phyloP scores from a whole-genome alignment of 345 rosid genomes.

The Eucalyptus pumila region DNA sequence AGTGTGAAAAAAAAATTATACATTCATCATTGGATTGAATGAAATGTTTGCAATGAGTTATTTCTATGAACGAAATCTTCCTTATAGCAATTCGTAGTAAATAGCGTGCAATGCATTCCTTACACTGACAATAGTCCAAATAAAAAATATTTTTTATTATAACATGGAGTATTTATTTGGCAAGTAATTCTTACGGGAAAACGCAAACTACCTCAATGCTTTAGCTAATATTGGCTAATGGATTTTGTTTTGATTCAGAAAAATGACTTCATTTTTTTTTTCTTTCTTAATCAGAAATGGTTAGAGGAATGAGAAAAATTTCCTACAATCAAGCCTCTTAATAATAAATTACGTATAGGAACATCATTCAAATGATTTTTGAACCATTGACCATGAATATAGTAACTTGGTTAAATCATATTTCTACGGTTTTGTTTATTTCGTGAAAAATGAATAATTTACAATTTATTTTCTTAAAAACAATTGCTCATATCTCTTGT shows the following conservation, averaged over 20 bases:
- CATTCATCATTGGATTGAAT: background rate
- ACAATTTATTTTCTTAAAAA: too few relatives aligned
- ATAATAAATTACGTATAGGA: background rate
- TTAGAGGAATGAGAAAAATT: background rate
- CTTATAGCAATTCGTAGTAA: background rate
- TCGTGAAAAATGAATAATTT: too few relatives aligned
- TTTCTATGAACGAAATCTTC: background rate
- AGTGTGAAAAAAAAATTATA: slow-evolving; percentile 18
- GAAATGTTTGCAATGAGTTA: background rate
- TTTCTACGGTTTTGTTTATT: background rate
- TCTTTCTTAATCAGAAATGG: background rate
- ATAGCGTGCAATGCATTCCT: background rate
- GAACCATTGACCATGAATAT: background rate
- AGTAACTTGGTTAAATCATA: background rate
- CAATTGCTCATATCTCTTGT: too few relatives aligned
- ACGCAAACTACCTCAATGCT: background rate
- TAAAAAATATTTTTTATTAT: background rate
- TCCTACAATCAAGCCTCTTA: background rate
- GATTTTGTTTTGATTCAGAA: background rate
- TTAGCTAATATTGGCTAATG: background rate
- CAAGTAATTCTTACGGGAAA: background rate
- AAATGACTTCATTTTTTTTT: background rate
- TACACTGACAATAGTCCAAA: background rate
- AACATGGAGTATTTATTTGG: background rate
- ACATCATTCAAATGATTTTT: background rate